phyloP scores from a whole-genome alignment of 495 filamentous ascomycete genomes.

The Cudoniella acicularis region DNA sequence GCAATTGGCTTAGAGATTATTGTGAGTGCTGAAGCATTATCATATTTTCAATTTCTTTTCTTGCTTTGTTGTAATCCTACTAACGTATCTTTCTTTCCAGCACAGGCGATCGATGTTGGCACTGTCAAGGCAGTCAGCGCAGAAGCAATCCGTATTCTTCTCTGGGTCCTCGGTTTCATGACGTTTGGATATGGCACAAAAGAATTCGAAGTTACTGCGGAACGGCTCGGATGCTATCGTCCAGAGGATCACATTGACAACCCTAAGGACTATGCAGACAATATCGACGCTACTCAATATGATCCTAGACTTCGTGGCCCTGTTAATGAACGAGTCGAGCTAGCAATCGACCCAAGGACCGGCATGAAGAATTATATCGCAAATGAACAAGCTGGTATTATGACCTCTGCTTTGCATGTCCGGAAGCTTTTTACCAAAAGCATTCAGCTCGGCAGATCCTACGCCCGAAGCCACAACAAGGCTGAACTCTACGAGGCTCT shows the following conservation, averaged over 20 bases:
- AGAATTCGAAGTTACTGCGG: constrained; percentile 94
- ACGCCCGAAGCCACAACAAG: constrained; percentile 56
- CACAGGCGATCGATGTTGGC: constrained; percentile 79
- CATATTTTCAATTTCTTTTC: background rate
- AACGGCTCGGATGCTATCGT: constrained; percentile 85
- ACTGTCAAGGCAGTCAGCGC: constrained; percentile 84
- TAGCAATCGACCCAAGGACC: constrained; percentile 70
- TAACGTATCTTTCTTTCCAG: constrained; percentile 28
- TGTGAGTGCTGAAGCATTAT: constrained; percentile 26
- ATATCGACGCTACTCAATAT: constrained; percentile 78
- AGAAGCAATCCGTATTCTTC: constrained; percentile 81
- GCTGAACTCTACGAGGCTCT: constrained; percentile 80
- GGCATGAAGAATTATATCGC: constrained; percentile 92
- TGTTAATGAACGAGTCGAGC: constrained; percentile 72
- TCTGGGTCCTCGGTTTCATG: constrained; percentile 90
- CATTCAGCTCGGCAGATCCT: constrained; percentile 71
- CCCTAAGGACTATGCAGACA: constrained; percentile 74
- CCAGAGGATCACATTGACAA: constrained; percentile 96
- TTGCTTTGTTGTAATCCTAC: background rate
- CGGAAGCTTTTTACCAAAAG: constrained; percentile 66
- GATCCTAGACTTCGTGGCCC: constrained; percentile 75
- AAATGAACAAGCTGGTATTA: constrained; percentile 68
- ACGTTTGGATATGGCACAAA: constrained; percentile 94
- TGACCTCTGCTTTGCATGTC: constrained; percentile 71
- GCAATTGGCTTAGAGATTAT: constrained; percentile 89